phyloP scores from a whole-genome alignment of 2,329 filamentous ascomycete species.

The Xylaria sp. region DNA sequence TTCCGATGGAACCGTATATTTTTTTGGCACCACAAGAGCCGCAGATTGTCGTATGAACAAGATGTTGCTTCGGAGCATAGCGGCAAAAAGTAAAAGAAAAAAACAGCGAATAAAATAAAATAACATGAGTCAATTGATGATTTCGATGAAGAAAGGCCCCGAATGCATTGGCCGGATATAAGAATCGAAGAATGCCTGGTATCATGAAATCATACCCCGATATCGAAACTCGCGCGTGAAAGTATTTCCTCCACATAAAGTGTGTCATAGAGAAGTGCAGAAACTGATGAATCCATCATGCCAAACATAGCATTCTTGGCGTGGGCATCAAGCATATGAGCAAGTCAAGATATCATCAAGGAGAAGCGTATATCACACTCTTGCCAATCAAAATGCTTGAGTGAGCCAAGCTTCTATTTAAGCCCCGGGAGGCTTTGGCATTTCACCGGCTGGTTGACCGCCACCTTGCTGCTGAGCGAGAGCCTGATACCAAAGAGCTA shows the following conservation, averaged over 20 bases:
- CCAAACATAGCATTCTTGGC: slow-evolving; percentile 5
- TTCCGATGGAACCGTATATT: slow-evolving; percentile 1
- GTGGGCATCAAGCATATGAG: slow-evolving; percentile 18
- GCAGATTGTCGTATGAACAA: neutral
- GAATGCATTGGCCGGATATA: slow-evolving; percentile 11
- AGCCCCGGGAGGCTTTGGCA: slow-evolving; percentile 54
- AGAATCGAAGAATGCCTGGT: slow-evolving; percentile 11
- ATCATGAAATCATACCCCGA: slow-evolving; percentile 17
- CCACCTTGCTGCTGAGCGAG: slow-evolving; percentile 59
- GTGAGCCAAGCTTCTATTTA: slow-evolving; percentile 40
- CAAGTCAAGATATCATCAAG: neutral
- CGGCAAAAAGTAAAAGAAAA: neutral
- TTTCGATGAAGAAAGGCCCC: neutral
- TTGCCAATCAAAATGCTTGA: slow-evolving; percentile 3
- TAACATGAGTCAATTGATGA: neutral
- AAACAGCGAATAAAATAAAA: neutral
- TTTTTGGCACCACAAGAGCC: neutral
- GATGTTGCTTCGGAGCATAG: neutral
- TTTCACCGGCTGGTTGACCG: slow-evolving; percentile 49
- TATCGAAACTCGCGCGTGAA: slow-evolving; percentile 9
- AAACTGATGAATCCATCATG: slow-evolving; percentile 15
- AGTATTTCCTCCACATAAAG: slow-evolving; percentile 12
- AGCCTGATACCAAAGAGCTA: slow-evolving; percentile 83
- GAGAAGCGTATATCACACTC: neutral
- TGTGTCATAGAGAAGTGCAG: neutral